Evolutionary conservation across 352 stramenopile species (phyloP), one percentile per base, ranked within the genome.

Genomic region (Phytophthora quininea): DNA sequence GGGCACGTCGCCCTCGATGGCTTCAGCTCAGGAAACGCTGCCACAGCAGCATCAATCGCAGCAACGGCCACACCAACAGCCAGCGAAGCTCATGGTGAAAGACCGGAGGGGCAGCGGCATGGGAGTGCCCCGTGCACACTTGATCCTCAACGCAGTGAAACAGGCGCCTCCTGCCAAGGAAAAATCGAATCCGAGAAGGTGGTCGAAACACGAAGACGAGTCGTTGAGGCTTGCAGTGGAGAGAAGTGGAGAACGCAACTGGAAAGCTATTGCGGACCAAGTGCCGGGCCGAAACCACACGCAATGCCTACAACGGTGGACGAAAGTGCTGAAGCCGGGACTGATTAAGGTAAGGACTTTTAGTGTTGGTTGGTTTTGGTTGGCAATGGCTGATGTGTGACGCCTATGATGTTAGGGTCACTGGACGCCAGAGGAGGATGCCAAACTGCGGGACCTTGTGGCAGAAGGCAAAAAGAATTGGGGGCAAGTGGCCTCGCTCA

Each of bases 281-380:
- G 90, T 98, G 27, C 88, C 88, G 4, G 91, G 89, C 29, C 75
- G 93, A 11, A 98, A 98, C 65, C 92, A 98, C 69, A 97, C 91
- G 49, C 93, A 98, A 74, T 98, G 92, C 71, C 64, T 98, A 51
- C 93, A 98, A 64, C 84, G 93, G 15, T 98, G 93, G 93, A 97
- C 89, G 2, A 98, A 98, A 78, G 92, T 98, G 55, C 78, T 98
- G 11, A 95, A 96, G 55, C 91, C 92, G n/a, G 92, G 92, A 1
- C 82, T 98, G 43, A 96, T 96, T 52, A 98, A 97, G 77, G 91
- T 94, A 84, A 8, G 27, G 1, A 50, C n/a, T 12, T 45, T 51
- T 56, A 4, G 19, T 29, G 27, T 19, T 33, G 37, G 46, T 53
- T 54, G 19, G 19, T 24, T 24, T 24, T 24, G 19, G 19, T 24